These are phyloP conservation scores for Microsporum ferrugineum DNA, from an alignment of 2,329 filamentous ascomycete genomes.

Conservation along the genomic window DNA sequence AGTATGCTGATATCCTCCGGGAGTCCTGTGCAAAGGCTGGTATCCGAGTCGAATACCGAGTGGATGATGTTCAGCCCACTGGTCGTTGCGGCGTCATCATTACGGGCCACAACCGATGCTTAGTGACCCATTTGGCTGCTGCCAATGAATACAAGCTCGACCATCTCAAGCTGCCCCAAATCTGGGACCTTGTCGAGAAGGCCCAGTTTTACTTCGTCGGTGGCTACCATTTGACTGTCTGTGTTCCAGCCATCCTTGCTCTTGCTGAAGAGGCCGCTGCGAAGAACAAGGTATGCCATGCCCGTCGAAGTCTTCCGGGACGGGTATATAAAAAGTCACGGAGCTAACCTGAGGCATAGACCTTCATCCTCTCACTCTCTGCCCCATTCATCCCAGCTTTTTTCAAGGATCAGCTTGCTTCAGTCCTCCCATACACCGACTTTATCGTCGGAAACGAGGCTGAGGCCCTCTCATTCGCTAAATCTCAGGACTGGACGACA, in stretches of 20 bases:
- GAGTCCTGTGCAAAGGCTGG: constrained; percentile 80
- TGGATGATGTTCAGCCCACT: constrained; percentile 72
- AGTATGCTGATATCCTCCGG: constrained; percentile 80
- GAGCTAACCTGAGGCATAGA: constrained; percentile 26
- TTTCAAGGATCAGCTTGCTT: constrained; percentile 92
- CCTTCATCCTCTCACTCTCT: constrained; percentile 80
- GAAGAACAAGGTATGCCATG: constrained; percentile 60
- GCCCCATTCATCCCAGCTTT: constrained; percentile 94
- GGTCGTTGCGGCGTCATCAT: constrained; percentile 94
- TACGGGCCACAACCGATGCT: constrained; percentile 86
- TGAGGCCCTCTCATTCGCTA: constrained; percentile 78
- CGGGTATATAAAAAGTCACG: background rate
- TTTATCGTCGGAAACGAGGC: constrained; percentile 96
- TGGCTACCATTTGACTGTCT: constrained; percentile 96
- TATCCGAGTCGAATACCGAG: constrained; percentile 86
- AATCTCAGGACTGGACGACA: constrained; percentile 62
- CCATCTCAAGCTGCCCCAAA: constrained; percentile 78
- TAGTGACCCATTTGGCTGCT: constrained; percentile 89
- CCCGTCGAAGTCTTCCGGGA: background rate
- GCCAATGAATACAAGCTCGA: constrained; percentile 96
- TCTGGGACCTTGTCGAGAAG: constrained; percentile 85
- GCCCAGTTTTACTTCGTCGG: constrained; percentile 87
- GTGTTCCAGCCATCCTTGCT: constrained; percentile 77
- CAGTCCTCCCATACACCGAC: constrained; percentile 81
- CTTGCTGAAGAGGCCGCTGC: constrained; percentile 79